Evolutionary conservation across 1,139 yeast species (phyloP).

Genomic region (Meyerozyma smithsonii): DNA sequence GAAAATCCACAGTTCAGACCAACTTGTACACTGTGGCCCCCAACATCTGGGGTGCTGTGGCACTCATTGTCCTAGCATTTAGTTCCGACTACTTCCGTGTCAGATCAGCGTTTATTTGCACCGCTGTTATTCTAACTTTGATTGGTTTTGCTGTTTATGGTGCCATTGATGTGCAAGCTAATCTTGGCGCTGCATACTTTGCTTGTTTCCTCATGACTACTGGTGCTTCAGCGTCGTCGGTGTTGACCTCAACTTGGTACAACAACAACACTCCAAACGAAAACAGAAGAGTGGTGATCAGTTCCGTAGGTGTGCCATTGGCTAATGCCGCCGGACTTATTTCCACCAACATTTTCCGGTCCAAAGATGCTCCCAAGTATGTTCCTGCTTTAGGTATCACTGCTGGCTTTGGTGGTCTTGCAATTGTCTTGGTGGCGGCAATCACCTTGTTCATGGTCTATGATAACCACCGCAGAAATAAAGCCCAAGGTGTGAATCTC

Average conservation of each 20-base stretch:
- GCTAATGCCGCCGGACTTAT: conserved; percentile 32
- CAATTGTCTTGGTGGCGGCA: conserved; percentile 17
- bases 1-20: conserved; percentile 25
- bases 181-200: conserved; percentile 39
- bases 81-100: conserved; percentile 21
- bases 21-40: conserved; percentile 29
- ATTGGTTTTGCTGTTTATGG: conserved; percentile 44
- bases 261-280: conserved; percentile 47
- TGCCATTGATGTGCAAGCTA: conserved; percentile 32
- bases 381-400: conserved; percentile 29
- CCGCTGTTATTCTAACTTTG: conserved; percentile 33
- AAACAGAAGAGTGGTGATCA: conserved; percentile 26
- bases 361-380: conserved; percentile 28
- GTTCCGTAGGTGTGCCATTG: conserved; percentile 27
- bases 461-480: conserved; percentile 41
- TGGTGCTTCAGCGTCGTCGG: conserved; percentile 32
- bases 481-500: conserved; percentile 34
- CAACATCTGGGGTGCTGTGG: conserved; percentile 26
- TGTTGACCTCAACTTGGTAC: conserved; percentile 47
- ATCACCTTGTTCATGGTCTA: conserved; percentile 26
- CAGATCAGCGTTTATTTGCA: conserved; percentile 32
- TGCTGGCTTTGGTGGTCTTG: conserved; percentile 31
- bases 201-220: conserved; percentile 30
- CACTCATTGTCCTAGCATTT: conserved; percentile 19
- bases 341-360: conserved; percentile 26